Percentiles rank a stretch among this genome's conserved stretches.
phyloP scores from a whole-genome alignment of 352 stramenopile species.

The Globisporangium cylindrosporum region DNA sequence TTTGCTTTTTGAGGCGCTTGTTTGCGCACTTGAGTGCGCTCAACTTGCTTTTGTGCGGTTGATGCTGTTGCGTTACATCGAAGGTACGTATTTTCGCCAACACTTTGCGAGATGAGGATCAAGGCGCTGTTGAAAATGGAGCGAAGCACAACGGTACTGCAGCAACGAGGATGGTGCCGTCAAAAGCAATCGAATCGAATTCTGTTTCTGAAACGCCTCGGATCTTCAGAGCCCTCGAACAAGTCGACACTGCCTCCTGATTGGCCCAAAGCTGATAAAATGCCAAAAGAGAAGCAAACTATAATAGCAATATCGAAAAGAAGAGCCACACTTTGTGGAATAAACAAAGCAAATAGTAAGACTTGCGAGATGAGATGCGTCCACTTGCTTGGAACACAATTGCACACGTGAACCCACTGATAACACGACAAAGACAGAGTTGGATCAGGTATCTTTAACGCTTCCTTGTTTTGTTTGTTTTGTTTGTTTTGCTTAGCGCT shows the following conservation, averaged over 20 bases:
- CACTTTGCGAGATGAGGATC: background rate
- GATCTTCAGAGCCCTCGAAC: background rate
- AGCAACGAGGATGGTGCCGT: background rate
- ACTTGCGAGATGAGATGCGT: background rate
- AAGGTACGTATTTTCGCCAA: background rate
- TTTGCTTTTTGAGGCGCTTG: background rate
- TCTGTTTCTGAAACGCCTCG: slow-evolving; percentile 11
- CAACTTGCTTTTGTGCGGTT: background rate
- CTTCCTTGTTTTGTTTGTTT: background rate
- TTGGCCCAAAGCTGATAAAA: slow-evolving; percentile 12
- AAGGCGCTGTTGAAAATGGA: background rate
- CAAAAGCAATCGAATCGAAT: background rate
- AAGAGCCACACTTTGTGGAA: background rate
- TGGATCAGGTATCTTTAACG: background rate
- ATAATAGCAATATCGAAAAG: background rate
- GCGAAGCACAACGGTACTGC: background rate
- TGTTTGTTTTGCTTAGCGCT: background rate
- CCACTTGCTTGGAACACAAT: background rate
- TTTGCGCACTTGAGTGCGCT: background rate
- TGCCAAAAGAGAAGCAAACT: background rate
- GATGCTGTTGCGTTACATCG: background rate
- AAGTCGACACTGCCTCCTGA: background rate
- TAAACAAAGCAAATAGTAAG: too few relatives aligned
- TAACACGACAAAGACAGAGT: background rate
- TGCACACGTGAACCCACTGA: background rate